A percentile compares a stretch with the other conserved stretches of the same genome.
phyloP scores from a whole-genome alignment of 495 filamentous ascomycete species.

The Apiosordaria backusii region DNA sequence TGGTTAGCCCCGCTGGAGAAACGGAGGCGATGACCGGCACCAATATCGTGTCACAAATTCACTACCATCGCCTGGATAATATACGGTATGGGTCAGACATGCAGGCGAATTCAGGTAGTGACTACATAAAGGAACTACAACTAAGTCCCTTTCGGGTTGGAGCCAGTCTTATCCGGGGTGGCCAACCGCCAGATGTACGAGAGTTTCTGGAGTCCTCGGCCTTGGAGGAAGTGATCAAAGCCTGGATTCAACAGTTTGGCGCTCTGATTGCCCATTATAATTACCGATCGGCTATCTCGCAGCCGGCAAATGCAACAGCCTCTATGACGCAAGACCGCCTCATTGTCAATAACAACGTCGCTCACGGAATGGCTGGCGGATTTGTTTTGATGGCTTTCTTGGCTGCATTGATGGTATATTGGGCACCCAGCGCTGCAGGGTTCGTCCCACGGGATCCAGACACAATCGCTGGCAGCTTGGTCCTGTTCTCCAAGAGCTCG shows the following conservation, averaged over 20 bases:
- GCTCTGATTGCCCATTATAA: constrained; percentile 7
- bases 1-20: no score
- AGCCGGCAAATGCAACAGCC: neutral
- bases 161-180: constrained; percentile 6
- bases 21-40: neutral
- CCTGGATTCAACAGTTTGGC: constrained; percentile 8
- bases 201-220: neutral
- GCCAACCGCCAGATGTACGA: neutral
- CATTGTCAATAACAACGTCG: constrained; percentile 8
- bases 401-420: constrained; percentile 9
- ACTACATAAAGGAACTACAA: constrained; percentile 7
- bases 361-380: constrained; percentile 7
- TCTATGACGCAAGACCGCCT: neutral
- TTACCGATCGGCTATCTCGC: neutral
- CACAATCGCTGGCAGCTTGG: constrained; percentile 3
- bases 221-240: neutral
- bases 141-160: constrained; percentile 11
- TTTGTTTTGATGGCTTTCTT: constrained; percentile 11
- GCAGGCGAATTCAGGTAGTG: constrained; percentile 1
- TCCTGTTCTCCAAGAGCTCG: constrained; percentile 8
- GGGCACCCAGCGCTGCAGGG: neutral
- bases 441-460: constrained; percentile 11
- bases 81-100: constrained; percentile 7
- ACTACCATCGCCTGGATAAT: constrained; percentile 8
- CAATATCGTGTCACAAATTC: constrained; percentile 3